Evolutionary conservation across 1,139 yeast genomes (phyloP).

Genomic region (Scheffersomyces stambukii): DNA sequence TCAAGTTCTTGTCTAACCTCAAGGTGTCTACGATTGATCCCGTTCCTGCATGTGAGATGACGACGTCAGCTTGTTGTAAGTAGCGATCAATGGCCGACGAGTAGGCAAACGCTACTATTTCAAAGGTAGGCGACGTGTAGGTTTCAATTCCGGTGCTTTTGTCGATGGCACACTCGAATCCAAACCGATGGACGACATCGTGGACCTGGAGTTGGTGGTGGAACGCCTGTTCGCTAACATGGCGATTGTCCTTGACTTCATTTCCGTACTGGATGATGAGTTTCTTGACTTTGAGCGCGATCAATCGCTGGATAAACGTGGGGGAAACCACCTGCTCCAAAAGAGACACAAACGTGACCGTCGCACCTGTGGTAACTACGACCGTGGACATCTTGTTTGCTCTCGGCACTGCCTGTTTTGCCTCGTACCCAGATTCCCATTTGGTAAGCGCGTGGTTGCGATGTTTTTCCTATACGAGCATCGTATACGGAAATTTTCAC

Average conservation of each 20-base stretch:
- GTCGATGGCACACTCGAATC: constrained; percentile 6
- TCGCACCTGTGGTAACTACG: constrained; percentile 67
- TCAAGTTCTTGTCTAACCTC: constrained; percentile 49
- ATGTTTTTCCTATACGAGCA: too few species aligned
- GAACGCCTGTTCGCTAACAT: constrained; percentile 23
- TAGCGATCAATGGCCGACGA: constrained; percentile 33
- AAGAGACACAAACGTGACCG: constrained; percentile 67
- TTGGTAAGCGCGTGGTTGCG: too few species aligned
- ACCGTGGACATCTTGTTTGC: constrained; percentile 8
- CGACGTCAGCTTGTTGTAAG: constrained; percentile 46
- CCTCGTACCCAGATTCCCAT: neutral
- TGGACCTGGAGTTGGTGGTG: constrained; percentile 12
- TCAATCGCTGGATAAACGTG: constrained; percentile 32
- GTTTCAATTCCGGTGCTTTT: neutral
- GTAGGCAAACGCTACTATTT: constrained; percentile 46
- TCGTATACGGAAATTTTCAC: too few species aligned
- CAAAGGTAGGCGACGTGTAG: constrained; percentile 6
- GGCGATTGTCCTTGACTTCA: constrained; percentile 25
- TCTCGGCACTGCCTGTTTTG: neutral
- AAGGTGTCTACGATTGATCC: constrained; percentile 85
- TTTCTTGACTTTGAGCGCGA: constrained; percentile 28
- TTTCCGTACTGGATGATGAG: constrained; percentile 71
- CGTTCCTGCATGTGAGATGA: constrained; percentile 90
- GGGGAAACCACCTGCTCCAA: constrained; percentile 35
- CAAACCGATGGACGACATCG: constrained; percentile 9